Conservation (phyloP, 768 basidiomycete genomes). For the Leccinellum albellum region DNA sequence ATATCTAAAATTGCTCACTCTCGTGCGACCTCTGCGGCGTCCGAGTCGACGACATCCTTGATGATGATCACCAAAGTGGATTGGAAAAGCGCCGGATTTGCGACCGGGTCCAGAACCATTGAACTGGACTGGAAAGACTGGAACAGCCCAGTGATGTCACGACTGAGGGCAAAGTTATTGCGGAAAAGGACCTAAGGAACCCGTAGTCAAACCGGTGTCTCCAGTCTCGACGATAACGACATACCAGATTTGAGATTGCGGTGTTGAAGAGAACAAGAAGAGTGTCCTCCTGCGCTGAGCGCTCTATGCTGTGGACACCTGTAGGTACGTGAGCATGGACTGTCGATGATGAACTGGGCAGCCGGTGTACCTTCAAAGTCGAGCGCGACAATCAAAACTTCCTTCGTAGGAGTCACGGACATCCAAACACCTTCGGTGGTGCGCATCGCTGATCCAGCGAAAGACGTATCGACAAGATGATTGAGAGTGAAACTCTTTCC, state of each 20-base stretch:
- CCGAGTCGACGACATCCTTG: slow-evolving; percentile 65
- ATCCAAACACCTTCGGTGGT: slow-evolving; percentile 67
- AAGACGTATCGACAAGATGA: slow-evolving; percentile 61
- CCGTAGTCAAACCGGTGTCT: not conserved
- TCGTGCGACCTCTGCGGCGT: slow-evolving; percentile 52
- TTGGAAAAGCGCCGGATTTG: slow-evolving; percentile 56
- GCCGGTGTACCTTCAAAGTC: slow-evolving; percentile 54
- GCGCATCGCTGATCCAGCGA: slow-evolving; percentile 61
- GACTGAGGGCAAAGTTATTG: slow-evolving; percentile 60
- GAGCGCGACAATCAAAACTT: slow-evolving; percentile 53
- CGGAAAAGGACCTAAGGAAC: slow-evolving; percentile 53
- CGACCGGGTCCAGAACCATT: slow-evolving; percentile 51
- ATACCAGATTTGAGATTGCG: slow-evolving; percentile 59
- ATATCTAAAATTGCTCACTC: slow-evolving; percentile 39
- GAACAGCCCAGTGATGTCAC: slow-evolving; percentile 60
- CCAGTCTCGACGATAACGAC: slow-evolving; percentile 9
- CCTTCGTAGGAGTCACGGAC: slow-evolving; percentile 58
- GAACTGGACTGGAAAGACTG: slow-evolving; percentile 59
- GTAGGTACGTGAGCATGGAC: not conserved
- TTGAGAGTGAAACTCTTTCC: slow-evolving; percentile 59
- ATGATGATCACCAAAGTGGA: slow-evolving; percentile 61
- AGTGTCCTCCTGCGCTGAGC: slow-evolving; percentile 61
- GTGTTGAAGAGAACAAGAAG: slow-evolving; percentile 63
- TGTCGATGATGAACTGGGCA: not conserved
- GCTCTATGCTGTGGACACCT: slow-evolving; percentile 64